phyloP scores from a whole-genome alignment of 495 filamentous ascomycete genomes.

The Daldinia concentrica region DNA sequence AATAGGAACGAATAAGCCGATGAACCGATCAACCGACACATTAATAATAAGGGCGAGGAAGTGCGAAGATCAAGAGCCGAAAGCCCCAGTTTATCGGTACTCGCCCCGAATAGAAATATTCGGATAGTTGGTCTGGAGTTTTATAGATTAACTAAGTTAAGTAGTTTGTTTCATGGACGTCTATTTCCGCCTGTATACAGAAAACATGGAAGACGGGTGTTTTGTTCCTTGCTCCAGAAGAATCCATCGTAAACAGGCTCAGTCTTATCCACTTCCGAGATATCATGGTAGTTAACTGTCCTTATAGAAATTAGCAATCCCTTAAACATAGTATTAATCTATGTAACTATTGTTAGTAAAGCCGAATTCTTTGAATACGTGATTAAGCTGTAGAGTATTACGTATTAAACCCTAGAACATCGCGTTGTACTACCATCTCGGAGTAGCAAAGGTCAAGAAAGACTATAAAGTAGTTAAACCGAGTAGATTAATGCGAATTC shows the following conservation, averaged over 20 bases:
- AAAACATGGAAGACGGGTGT: not conserved
- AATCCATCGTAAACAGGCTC: not conserved
- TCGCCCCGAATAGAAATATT: not conserved
- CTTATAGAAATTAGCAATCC: not conserved
- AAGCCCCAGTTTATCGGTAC: not conserved
- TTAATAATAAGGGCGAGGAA: not conserved
- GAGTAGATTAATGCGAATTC: not conserved
- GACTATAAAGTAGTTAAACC: not conserved
- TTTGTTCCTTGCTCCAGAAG: not conserved
- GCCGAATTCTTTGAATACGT: not conserved
- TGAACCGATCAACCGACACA: slow-evolving; percentile 5
- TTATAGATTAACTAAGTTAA: not conserved
- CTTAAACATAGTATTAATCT: not conserved
- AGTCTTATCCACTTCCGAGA: not conserved
- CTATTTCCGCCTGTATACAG: not conserved
- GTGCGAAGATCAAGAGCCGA: slow-evolving; percentile 12
- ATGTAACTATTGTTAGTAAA: not conserved
- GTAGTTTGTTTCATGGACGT: not conserved
- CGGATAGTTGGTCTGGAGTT: not conserved
- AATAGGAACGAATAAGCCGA: slow-evolving; percentile 3
- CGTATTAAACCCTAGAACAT: not conserved
- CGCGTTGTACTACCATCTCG: not conserved
- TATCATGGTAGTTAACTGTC: not conserved
- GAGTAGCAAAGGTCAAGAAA: not conserved
- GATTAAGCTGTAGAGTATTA: not conserved